These are phyloP conservation scores for Cronartium quercuum DNA, from an alignment of 1,284 basidiomycete species.

Conservation along the genomic window DNA sequence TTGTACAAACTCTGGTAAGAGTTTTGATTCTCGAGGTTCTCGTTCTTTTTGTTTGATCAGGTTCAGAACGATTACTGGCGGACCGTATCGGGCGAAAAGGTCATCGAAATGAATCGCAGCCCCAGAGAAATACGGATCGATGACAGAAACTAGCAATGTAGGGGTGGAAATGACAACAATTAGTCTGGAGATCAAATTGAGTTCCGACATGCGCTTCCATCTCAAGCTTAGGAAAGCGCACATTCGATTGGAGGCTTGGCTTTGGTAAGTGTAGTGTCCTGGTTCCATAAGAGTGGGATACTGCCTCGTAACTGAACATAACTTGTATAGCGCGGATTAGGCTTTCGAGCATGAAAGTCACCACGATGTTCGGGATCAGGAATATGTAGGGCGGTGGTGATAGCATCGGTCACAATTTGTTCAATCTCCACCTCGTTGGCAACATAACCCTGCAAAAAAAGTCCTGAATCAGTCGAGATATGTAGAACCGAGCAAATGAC, in stretches of 20 bases:
- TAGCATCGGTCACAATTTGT: conserved; percentile 90
- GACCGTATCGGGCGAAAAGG: conserved; percentile 81
- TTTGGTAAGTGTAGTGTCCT: conserved; percentile 38
- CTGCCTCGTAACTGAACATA: conserved; percentile 38
- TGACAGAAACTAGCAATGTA: conserved; percentile 66
- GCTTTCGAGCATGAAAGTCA: conserved; percentile 34
- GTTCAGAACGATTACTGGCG: conserved; percentile 88
- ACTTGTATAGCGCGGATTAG: conserved; percentile 33
- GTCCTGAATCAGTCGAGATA: not conserved
- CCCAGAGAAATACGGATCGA: conserved; percentile 91
- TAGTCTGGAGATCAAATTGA: no score
- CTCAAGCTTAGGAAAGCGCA: not conserved
- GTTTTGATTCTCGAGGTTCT: conserved; percentile 83
- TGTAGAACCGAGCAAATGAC: not conserved
- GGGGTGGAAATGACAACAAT: no score
- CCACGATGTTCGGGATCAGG: conserved; percentile 58
- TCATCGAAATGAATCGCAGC: conserved; percentile 91
- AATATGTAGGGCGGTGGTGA: conserved; percentile 59
- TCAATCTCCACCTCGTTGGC: conserved; percentile 99
- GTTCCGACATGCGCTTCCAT: not conserved
- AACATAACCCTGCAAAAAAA: conserved; percentile 71
- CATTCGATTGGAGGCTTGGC: conserved; percentile 39
- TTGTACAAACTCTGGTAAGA: conserved; percentile 82
- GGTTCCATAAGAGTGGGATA: conserved; percentile 38
- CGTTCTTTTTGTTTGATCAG: conserved; percentile 70